These are phyloP conservation scores for Cladosporium velox DNA, from an alignment of 2,329 filamentous ascomycete genomes.

Conservation along the genomic window DNA sequence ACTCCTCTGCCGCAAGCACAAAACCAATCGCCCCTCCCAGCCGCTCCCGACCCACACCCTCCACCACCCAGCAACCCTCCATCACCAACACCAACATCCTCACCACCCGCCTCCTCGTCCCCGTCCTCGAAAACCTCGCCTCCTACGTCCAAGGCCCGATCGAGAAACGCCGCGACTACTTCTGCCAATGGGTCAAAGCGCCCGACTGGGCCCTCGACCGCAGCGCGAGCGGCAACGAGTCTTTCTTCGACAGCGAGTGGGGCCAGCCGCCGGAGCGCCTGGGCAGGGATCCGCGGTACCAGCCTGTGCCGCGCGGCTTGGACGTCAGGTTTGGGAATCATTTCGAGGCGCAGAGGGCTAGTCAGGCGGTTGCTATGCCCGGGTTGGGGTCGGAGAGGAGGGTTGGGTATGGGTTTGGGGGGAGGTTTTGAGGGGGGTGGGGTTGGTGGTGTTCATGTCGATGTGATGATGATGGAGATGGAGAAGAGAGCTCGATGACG, in stretches of 20 bases:
- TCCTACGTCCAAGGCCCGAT: slow-evolving; percentile 43
- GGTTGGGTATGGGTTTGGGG: slow-evolving; percentile 18
- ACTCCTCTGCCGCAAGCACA: slow-evolving; percentile 3
- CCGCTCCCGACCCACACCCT: not conserved
- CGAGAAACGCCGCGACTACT: slow-evolving; percentile 41
- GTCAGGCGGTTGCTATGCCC: slow-evolving; percentile 16
- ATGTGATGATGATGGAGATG: not conserved
- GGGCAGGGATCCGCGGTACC: slow-evolving; percentile 41
- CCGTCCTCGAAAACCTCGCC: slow-evolving; percentile 46
- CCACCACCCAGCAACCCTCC: not conserved
- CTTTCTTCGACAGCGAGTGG: slow-evolving; percentile 45
- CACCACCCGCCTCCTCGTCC: slow-evolving; percentile 39
- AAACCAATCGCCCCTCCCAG: slow-evolving; percentile 3
- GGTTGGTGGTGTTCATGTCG: too few relatives aligned
- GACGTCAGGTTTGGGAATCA: slow-evolving; percentile 22
- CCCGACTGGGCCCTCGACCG: slow-evolving; percentile 44
- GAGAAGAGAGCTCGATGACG: not conserved
- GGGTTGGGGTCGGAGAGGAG: slow-evolving; percentile 12
- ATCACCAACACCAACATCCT: not conserved
- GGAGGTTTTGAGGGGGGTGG: slow-evolving; percentile 13
- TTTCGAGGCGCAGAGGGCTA: slow-evolving; percentile 3
- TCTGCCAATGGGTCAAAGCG: slow-evolving; percentile 42
- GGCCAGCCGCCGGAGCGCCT: slow-evolving; percentile 40
- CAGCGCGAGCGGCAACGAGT: slow-evolving; percentile 40
- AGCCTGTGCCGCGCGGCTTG: slow-evolving; percentile 29